These are phyloP conservation scores for Trichosanthes cucumerina DNA, from an alignment of 306 rosid species.

Conservation along the genomic window DNA sequence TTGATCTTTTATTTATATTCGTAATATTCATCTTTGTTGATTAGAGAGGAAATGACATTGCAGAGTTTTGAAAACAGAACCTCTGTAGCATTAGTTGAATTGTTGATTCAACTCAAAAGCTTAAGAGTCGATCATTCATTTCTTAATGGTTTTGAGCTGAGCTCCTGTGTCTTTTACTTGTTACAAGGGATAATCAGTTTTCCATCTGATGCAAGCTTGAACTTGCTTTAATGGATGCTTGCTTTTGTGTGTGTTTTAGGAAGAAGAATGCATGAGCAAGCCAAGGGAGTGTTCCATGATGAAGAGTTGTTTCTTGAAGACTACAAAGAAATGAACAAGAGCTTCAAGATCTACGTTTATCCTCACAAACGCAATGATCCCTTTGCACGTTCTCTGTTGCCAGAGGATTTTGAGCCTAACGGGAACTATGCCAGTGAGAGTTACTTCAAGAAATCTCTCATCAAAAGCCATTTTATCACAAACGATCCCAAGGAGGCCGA, in stretches of 20 bases:
- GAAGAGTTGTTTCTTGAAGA: slow-evolving; percentile 49
- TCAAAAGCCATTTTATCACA: slow-evolving; percentile 56
- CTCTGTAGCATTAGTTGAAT: not conserved
- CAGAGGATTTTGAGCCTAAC: slow-evolving; percentile 45
- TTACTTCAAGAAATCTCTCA: slow-evolving; percentile 59
- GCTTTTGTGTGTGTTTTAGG: slow-evolving; percentile 28
- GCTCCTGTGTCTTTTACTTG: not conserved
- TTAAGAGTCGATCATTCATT: not conserved
- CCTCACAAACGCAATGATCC: slow-evolving; percentile 57
- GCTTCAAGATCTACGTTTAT: slow-evolving; percentile 78
- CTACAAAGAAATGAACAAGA: slow-evolving; percentile 62
- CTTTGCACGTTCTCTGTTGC: slow-evolving; percentile 60
- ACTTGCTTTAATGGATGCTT: not conserved
- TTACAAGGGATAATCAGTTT: not conserved
- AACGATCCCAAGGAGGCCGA: slow-evolving; percentile 47
- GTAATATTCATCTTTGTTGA: not conserved
- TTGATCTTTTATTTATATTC: no score
- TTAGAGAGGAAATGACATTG: not conserved
- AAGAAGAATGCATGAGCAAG: slow-evolving; percentile 15
- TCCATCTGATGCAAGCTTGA: not conserved
- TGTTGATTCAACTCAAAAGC: not conserved
- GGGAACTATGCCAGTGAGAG: slow-evolving; percentile 91
- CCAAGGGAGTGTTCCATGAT: slow-evolving; percentile 53
- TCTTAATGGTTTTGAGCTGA: not conserved
- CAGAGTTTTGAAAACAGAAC: not conserved